These are phyloP conservation scores for Cylindrotheca fusiformis DNA, from an alignment of 108 stramenopile species.

Conservation along the genomic window DNA sequence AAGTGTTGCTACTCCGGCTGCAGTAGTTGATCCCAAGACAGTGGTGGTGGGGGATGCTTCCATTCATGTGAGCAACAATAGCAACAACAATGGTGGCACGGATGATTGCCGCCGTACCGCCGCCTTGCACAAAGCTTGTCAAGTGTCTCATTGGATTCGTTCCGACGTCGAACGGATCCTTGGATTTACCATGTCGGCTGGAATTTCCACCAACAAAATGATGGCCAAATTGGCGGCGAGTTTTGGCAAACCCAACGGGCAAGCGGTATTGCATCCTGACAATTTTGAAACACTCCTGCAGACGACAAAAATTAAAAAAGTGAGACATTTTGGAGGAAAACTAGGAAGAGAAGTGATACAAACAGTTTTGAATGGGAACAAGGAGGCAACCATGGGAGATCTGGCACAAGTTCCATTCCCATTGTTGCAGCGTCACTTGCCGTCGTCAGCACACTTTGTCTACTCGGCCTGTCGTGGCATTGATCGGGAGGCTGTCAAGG, in stretches of 20 bases:
- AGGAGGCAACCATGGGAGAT: conserved; percentile 27
- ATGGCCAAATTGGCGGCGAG: conserved; percentile 83
- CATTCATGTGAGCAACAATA: no score
- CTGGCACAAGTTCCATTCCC: conserved; percentile 49
- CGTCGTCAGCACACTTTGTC: conserved; percentile 50
- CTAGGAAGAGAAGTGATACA: conserved; percentile 54
- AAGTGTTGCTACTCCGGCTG: neutral
- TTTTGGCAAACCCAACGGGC: conserved; percentile 86
- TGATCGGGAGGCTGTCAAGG: conserved; percentile 61
- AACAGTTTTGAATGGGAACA: conserved; percentile 20
- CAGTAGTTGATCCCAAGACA: neutral
- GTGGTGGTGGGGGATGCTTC: conserved; percentile 8
- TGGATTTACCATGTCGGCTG: conserved; percentile 79
- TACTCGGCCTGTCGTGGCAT: conserved; percentile 70
- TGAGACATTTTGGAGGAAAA: conserved; percentile 84
- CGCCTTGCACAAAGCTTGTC: conserved; percentile 40
- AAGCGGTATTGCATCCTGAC: conserved; percentile 68
- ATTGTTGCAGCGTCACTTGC: conserved; percentile 40
- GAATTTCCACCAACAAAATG: conserved; percentile 75
- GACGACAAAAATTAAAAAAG: conserved; percentile 69
- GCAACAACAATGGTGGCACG: neutral
- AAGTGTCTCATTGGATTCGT: conserved; percentile 53
- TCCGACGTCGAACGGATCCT: conserved; percentile 50
- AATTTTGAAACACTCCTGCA: conserved; percentile 53
- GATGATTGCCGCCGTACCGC: neutral